Conservation (phyloP, 768 basidiomycete genomes). For the Cantharellus cinnabarinus region DNA sequence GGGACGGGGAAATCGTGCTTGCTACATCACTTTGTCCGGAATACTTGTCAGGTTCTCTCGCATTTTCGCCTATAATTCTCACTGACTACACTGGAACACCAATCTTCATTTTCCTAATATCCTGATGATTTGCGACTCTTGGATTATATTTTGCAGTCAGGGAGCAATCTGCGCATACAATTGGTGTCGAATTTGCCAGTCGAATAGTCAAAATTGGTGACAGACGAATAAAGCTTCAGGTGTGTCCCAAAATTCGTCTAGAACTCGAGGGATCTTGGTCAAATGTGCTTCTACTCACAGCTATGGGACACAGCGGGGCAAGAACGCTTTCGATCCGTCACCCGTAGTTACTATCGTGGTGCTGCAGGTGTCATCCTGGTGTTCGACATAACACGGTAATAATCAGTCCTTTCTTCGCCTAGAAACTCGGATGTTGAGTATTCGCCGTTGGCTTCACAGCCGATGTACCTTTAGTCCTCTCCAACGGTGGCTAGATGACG, state of each 20-base stretch:
- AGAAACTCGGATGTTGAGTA: background rate
- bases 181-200: constrained; percentile 95
- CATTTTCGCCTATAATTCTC: background rate
- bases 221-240: constrained; percentile 90
- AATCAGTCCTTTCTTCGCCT: constrained; percentile 2
- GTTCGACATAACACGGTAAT: constrained; percentile 77
- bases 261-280: background rate
- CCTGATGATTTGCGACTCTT: background rate
- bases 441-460: constrained; percentile 22
- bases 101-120: constrained; percentile 4
- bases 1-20: constrained; percentile 96
- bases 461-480: constrained; percentile 74
- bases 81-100: background rate
- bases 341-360: constrained; percentile 88
- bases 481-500: constrained; percentile 81
- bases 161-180: constrained; percentile 91
- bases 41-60: constrained; percentile 47
- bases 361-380: constrained; percentile 83
- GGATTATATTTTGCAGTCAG: constrained; percentile 39
- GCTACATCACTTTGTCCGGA: constrained; percentile 90
- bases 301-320: constrained; percentile 97
- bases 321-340: constrained; percentile 87
- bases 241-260: constrained; percentile 17
- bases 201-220: constrained; percentile 83
- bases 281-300: constrained; percentile 20